Percentiles rank a stretch among this genome's conserved stretches.
These are phyloP conservation scores for Plasmodium falciparum DNA, from an alignment of 169 alveolate species.

Conservation along the genomic window DNA sequence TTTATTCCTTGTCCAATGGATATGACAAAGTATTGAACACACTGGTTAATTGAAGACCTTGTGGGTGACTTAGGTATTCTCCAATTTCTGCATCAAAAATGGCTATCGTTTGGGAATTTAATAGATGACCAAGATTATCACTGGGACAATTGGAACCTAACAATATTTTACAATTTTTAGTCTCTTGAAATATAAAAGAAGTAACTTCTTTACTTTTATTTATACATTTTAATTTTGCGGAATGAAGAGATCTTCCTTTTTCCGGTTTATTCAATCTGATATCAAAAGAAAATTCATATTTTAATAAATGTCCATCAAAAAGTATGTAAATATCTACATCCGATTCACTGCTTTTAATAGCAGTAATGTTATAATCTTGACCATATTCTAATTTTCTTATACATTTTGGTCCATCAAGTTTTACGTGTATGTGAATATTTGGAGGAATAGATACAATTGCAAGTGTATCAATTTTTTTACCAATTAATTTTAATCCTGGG, in stretches of 20 bases:
- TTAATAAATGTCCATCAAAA: conserved; percentile 80
- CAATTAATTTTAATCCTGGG: conserved; percentile 79
- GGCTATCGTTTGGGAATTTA: conserved; percentile 57
- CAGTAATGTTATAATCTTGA: conserved; percentile 80
- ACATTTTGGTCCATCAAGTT: conserved; percentile 82
- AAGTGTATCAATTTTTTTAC: conserved; percentile 77
- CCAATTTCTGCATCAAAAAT: conserved; percentile 76
- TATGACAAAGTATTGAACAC: conserved; percentile 49
- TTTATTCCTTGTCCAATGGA: conserved; percentile 56
- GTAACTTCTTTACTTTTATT: conserved; percentile 55
- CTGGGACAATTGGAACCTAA: conserved; percentile 69
- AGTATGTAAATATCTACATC: conserved; percentile 80
- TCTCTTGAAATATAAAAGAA: conserved; percentile 51
- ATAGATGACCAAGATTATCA: conserved; percentile 62
- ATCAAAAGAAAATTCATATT: conserved; percentile 82
- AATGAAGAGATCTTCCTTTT: conserved; percentile 70
- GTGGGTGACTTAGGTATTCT: conserved; percentile 73
- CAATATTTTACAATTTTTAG: conserved; percentile 38
- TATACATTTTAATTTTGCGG: conserved; percentile 73
- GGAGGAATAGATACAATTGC: conserved; percentile 83
- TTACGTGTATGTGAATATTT: conserved; percentile 76
- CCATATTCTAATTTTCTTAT: conserved; percentile 77
- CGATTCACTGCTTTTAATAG: conserved; percentile 82
- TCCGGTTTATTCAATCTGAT: conserved; percentile 77
- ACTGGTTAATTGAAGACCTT: conserved; percentile 55